phyloP scores from a whole-genome alignment of 23 red algal species.

The Cyanidiococcus yangmingshanensis region DNA sequence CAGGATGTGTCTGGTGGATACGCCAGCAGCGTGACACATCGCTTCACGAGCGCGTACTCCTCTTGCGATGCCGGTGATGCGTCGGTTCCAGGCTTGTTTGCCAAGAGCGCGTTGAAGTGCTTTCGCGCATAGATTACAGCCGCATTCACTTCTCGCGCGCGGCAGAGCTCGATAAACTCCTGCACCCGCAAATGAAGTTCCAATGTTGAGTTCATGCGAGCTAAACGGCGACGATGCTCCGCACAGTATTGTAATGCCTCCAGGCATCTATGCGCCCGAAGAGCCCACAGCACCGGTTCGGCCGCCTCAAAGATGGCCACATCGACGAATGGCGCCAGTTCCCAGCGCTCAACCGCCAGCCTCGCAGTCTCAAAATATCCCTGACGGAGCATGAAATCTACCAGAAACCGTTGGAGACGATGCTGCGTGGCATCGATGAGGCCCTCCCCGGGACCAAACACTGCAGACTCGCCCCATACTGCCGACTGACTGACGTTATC shows the following conservation, averaged over 20 bases:
- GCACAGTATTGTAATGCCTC: constrained; percentile 71
- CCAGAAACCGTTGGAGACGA: constrained; percentile 48
- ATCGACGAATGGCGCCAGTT: constrained; percentile 45
- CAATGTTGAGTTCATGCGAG: constrained; percentile 56
- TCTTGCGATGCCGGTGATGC: not conserved
- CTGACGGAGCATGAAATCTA: constrained; percentile 59
- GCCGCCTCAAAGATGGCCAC: constrained; percentile 39
- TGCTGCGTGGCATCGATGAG: constrained; percentile 29
- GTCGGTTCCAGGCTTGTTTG: not conserved
- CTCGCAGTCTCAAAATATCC: constrained; percentile 50
- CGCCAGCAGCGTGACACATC: constrained; percentile 71
- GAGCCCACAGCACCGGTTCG: constrained; percentile 41
- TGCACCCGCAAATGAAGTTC: constrained; percentile 71
- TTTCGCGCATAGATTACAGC: constrained; percentile 67
- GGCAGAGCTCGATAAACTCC: constrained; percentile 92
- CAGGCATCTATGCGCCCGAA: constrained; percentile 37
- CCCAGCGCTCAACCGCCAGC: constrained; percentile 24
- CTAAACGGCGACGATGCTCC: constrained; percentile 70
- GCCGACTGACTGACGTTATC: not conserved
- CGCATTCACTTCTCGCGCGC: constrained; percentile 37
- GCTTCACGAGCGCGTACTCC: constrained; percentile 29
- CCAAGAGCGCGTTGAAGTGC: constrained; percentile 39
- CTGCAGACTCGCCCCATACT: not conserved
- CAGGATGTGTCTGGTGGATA: constrained; percentile 60
- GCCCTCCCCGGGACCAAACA: not conserved